These are phyloP conservation scores for Ascoidea asiatica DNA, from an alignment of 805 yeast species.

Conservation along the genomic window DNA sequence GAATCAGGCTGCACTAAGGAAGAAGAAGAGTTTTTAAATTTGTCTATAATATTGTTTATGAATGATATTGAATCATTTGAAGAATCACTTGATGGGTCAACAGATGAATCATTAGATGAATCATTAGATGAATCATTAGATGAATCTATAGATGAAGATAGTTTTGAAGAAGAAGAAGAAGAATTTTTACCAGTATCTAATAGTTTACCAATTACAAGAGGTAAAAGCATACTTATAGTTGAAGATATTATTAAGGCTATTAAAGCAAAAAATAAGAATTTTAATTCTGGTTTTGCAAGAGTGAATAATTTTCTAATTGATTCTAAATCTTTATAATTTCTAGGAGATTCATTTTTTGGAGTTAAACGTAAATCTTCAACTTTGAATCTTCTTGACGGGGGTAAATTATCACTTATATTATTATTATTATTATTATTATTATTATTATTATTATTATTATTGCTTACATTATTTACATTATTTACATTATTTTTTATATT, in stretches of 20 bases:
- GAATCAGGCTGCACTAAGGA: no score
- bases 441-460: background rate
- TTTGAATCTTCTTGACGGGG: background rate
- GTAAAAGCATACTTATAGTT: constrained; percentile 68
- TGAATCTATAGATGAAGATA: background rate
- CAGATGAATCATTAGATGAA: background rate
- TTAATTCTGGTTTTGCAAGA: constrained; percentile 44
- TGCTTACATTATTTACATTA: background rate
- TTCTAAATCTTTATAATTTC: constrained; percentile 8
- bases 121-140: background rate
- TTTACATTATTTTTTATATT: no score
- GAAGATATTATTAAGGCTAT: constrained; percentile 55
- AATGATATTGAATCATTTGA: background rate
- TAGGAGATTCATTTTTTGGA: background rate
- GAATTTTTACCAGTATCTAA: constrained; percentile 56
- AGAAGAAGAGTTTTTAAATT: background rate
- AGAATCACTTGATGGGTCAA: background rate
- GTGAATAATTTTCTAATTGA: constrained; percentile 27
- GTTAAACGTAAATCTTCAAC: background rate
- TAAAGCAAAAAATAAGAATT: constrained; percentile 47
- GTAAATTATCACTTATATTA: background rate
- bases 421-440: background rate
- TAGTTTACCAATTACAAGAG: constrained; percentile 74
- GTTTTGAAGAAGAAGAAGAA: no score
- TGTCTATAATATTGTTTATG: background rate